phyloP scores from a whole-genome alignment of 1,284 basidiomycete species.

The Cerrena zonata region DNA sequence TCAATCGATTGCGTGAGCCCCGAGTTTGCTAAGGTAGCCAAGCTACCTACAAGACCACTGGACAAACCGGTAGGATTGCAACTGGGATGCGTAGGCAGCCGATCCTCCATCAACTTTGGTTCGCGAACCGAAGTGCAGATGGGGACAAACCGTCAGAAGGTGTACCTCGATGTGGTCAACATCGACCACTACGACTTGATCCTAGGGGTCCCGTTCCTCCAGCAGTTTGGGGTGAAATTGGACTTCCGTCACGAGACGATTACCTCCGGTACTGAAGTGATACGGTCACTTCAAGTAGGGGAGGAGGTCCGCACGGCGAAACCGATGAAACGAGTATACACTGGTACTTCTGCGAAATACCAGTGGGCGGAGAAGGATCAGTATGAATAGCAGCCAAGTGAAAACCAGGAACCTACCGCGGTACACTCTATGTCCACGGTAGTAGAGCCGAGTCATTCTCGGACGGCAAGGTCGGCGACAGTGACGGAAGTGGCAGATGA shows the following conservation, averaged over 20 bases:
- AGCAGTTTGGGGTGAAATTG: background rate
- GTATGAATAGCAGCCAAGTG: background rate
- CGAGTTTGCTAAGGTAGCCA: too few relatives aligned
- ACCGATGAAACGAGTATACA: too few relatives aligned
- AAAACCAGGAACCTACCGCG: background rate
- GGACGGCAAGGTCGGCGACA: background rate
- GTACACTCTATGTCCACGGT: background rate
- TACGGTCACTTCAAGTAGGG: too few relatives aligned
- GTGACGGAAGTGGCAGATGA: background rate
- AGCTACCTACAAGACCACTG: background rate
- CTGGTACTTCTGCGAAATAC: background rate
- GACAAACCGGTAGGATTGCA: background rate
- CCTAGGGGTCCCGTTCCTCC: too few relatives aligned
- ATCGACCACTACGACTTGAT: too few relatives aligned
- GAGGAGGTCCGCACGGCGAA: too few relatives aligned
- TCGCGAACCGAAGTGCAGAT: background rate
- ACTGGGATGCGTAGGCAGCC: background rate
- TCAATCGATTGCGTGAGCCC: too few relatives aligned
- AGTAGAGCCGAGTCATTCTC: background rate
- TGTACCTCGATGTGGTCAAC: too few relatives aligned
- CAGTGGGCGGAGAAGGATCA: background rate
- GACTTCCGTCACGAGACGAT: background rate
- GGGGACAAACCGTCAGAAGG: background rate
- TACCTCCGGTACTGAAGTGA: too few relatives aligned
- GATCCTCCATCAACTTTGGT: background rate